Evolutionary conservation across 805 yeast species (phyloP), one percentile per base, ranked within the genome.

Genomic region (Lipomyces yamadae): DNA sequence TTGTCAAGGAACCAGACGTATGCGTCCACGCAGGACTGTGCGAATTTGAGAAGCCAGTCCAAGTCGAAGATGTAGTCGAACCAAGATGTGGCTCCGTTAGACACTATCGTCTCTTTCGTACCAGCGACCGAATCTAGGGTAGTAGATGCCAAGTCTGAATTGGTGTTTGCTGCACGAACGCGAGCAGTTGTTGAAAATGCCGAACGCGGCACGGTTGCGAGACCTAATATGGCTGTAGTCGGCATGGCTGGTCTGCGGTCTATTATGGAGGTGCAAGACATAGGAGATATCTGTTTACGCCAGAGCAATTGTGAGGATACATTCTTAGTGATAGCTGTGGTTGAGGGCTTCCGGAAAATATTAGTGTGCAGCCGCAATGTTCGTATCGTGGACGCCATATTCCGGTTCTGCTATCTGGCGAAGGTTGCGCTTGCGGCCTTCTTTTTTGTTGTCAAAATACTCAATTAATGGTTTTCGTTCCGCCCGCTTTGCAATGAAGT

Each of bases 1-100:
- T 29, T 52, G 55, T 52, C 55, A 34, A 52, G 32, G 29, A 52
- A 52, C 55, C 48, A 42, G 48, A 42, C 48, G 48, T 42, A 42
- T 15, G 48, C 48, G 48, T 42, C 48, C 48, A 42, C 29, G 18
- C 48, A 42, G 18, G 48, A 42, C 18, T 42, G 48, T 42, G 48
- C 48, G 24, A 42, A 42, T n/a, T 42, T 42, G 48, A 42, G 48
- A 42, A 42, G 48, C 48, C 48, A 42, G 29, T 42, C 48, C 48
- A 18, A 42, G n/a, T 42, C 48, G 48, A 42, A 42, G 48, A 42
- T 4, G n/a, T 15, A 42, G 48, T 42, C 48, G 24, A 42, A 7
- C 48, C 48, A 42, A 7, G 48, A 42, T 5, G 48, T 15, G 3
- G 48, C 18, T 3, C 48, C 48, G 10, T 18, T 4, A 24, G 48